Evolutionary conservation across 352 stramenopile species (phyloP).

Genomic region (Phytophthora tentaculata): DNA sequence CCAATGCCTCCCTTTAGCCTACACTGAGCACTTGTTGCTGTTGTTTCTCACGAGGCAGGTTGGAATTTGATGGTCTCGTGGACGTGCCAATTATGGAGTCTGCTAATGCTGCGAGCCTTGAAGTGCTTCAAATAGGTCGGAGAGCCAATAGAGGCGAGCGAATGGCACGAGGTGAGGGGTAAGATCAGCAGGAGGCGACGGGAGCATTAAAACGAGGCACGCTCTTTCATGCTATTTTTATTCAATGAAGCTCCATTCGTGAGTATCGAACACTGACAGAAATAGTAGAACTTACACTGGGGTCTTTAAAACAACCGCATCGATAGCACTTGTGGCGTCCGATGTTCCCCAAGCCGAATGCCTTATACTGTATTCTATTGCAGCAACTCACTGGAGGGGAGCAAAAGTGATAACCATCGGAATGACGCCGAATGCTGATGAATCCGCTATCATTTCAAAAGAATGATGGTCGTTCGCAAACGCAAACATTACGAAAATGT

Average conservation of each 20-base stretch:
- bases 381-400: neutral
- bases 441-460: conserved; percentile 13
- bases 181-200: conserved; percentile 12
- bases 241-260: no score
- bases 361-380: no score
- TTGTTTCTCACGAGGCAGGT: conserved; percentile 19
- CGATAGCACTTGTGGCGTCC: no score
- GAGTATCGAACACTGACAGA: neutral
- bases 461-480: conserved; percentile 18
- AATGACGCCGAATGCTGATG: conserved; percentile 24
- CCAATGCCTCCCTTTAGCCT: neutral
- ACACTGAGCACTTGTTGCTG: conserved; percentile 11
- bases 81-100: conserved; percentile 13
- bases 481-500: conserved; percentile 17
- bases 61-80: conserved; percentile 13
- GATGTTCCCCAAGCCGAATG: no score
- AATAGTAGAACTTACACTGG: no score
- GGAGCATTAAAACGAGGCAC: neutral
- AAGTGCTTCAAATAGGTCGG: conserved; percentile 28
- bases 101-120: neutral
- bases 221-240: neutral
- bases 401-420: conserved; percentile 24
- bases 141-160: conserved; percentile 10
- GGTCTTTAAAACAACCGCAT: no score
- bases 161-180: conserved; percentile 2